A percentile compares a stretch with the other conserved stretches of the same genome.
phyloP scores from a whole-genome alignment of 257 asterid species.

The Solanum virginianum region DNA sequence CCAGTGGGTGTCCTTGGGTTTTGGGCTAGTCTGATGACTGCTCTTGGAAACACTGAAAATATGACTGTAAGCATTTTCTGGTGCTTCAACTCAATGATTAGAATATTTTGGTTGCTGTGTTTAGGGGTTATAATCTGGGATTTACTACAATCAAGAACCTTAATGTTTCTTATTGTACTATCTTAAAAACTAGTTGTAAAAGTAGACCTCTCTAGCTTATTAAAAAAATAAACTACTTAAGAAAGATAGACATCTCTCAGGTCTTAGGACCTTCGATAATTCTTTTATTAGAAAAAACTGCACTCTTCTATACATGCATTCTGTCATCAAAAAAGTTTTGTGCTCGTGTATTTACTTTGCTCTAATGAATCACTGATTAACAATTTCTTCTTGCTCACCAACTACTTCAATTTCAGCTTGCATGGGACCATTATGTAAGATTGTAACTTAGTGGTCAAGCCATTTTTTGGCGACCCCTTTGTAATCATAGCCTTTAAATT shows the following conservation, averaged over 20 bases:
- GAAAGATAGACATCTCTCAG: not conserved
- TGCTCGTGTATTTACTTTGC: not conserved
- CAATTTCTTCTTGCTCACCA: not conserved
- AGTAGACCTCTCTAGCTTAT: not conserved
- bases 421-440: not conserved
- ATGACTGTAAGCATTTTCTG: constrained; percentile 71
- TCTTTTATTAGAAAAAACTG: not conserved
- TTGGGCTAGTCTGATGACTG: constrained; percentile 99
- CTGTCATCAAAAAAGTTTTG: not conserved
- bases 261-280: not conserved
- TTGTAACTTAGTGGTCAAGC: not conserved
- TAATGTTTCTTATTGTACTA: not conserved
- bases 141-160: not conserved
- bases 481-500: not conserved
- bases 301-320: not conserved
- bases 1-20: constrained; percentile 99
- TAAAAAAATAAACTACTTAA: not conserved
- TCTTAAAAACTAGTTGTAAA: not conserved
- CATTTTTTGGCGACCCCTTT: not conserved
- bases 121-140: not conserved
- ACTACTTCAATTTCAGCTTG: not conserved
- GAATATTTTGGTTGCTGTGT: not conserved
- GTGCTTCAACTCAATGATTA: not conserved
- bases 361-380: not conserved
- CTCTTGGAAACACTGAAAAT: constrained; percentile 96